Base-by-base conservation (phyloP, 176 grass and related monocot genomes). In the Tillandsia leiboldiana region DNA sequence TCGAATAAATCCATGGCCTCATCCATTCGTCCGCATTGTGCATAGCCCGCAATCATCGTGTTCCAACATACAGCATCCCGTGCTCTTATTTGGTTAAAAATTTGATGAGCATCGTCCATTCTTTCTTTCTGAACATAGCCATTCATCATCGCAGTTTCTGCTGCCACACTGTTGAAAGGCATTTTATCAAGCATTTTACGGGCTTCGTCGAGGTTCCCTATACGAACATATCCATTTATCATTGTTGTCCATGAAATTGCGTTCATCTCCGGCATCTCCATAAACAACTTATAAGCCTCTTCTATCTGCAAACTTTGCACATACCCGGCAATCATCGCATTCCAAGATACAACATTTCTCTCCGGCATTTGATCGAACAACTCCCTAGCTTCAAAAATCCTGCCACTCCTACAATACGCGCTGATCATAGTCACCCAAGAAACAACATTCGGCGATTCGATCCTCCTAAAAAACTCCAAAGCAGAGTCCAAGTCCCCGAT, bases 131-230 rank as follows among this genome's bases (percentile, higher is more conserved):
- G 77, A 50, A 86, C 70, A 72, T 86, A 86, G 0, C 87, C 83
- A 69, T 86, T 72, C 74, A 90, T 86, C 52, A 90, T 51, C 18
- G 87, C 73, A 65, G 87, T 90, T 78, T 90, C 82, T 58, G 83
- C 77, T 18, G 70, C 66, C 9, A 86, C 74, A 59, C 63, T 80
- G 49, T 80, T 62, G 15, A 77, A 83, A 78, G 77, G 70, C 83
- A 86, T 86, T 66, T 67, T 80, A 64, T 77, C 23, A 13, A 86
- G 83, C 22, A 86, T 27, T 14, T 78, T 74, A 29, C 77, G 77
- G 7, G 87, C 87, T 80, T 90, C 83, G 33, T 51, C 26, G n/a
- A 86, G 83, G 67, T 75, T 86, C 42, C 83, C 73, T 65, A 49
- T 53, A 51, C 66, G 80, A 23, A 77, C 73, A 48, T 74, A 80